Evolutionary conservation across 345 rosid species (phyloP), one percentile per base, ranked within the genome.

Genomic region (Bruguiera parviflora): DNA sequence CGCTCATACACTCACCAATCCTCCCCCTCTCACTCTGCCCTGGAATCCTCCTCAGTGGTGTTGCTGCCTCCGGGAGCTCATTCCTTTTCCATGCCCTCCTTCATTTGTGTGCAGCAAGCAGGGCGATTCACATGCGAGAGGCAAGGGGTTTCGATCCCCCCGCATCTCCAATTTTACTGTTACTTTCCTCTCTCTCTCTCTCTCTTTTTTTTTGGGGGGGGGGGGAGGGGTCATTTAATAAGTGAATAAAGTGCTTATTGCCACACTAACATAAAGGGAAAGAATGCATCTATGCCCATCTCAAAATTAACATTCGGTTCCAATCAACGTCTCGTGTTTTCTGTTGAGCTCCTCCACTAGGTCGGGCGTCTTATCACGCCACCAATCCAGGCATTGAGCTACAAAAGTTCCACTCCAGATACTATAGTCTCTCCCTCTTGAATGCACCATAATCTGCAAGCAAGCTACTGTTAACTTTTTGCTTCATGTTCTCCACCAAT

Each of bases 401-500:
- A 61, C 24, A 56, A 55, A 15, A 19, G 27, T 1, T 70, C 60
- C 72, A 46, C 60, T 55, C 18, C 13, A 61, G 2, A 59, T 69
- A 62, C 43, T 70, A 1, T 51, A 69, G 32, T 20, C 27, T 78
- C 67, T 85, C 88, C 66, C 71, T 72, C 80, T 84, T 87, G 88
- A 94, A 94, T 67, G 75, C 70, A 68, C 83, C 80, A 68, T 89
- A 94, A 71, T 94, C 97, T 5, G 90, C 87, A 24, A 94, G 88
- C 83, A 91, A 84, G 83, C 94, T 86, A 5, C 82, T 76, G 28
- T 88, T 89, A 47, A 89, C 98, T 79, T 87, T 89, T 47, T 75
- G 80, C 85, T 91, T 89, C 96, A 94, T 88, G 84, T 85, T 88
- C 72, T 87, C 85, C 72, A 87, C 85, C 83, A 91, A 70, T 75